phyloP scores from a whole-genome alignment of 345 rosid species.

The Eucalyptus tenuipes region DNA sequence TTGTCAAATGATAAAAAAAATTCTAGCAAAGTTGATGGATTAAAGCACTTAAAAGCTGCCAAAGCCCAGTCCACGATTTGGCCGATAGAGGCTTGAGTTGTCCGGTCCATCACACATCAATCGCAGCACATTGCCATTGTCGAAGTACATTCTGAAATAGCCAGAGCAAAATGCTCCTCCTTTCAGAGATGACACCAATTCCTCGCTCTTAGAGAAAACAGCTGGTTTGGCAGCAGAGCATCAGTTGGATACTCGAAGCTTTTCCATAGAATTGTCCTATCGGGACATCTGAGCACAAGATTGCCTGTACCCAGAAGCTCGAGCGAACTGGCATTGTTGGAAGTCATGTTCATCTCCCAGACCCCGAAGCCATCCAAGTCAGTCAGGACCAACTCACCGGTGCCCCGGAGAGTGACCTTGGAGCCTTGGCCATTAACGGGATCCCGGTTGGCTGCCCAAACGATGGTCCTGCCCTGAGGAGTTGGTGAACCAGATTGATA shows the following conservation, averaged over 20 bases:
- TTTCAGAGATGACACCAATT: neutral
- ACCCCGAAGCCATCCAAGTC: constrained; percentile 11
- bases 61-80: neutral
- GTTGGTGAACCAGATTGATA: constrained; percentile 29
- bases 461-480: constrained; percentile 13
- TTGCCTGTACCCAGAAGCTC: constrained; percentile 26
- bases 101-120: constrained; percentile 28
- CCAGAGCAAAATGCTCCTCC: constrained; percentile 7
- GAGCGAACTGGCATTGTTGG: neutral
- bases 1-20: no score
- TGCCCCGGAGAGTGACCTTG: constrained; percentile 1
- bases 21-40: no score
- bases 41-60: no score
- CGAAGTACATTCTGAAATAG: constrained; percentile 7
- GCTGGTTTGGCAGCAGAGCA: constrained; percentile 28
- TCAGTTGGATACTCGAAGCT: constrained; percentile 31
- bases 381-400: constrained; percentile 16
- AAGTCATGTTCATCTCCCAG: constrained; percentile 16
- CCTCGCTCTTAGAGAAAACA: constrained; percentile 1
- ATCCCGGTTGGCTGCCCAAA: constrained; percentile 31
- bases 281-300: constrained; percentile 9
- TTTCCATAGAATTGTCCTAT: constrained; percentile 18
- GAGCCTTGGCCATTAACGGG: constrained; percentile 34
- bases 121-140: constrained; percentile 19
- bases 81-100: constrained; percentile 26